Evolutionary conservation across 2,329 filamentous ascomycete genomes (phyloP).

Genomic region (Xylariaceae sp.): DNA sequence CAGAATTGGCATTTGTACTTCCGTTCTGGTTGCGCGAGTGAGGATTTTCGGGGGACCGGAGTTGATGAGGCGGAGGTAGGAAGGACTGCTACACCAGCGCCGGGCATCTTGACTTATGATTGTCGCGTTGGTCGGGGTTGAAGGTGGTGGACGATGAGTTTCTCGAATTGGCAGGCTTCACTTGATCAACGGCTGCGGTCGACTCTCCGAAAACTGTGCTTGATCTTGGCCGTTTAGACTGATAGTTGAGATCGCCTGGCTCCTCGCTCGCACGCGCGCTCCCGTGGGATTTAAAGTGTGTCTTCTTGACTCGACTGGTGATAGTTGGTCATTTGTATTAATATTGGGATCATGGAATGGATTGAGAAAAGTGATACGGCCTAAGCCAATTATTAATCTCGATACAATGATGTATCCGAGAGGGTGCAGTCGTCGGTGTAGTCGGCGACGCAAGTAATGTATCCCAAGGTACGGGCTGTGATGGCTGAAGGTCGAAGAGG

Average conservation of each 20-base stretch:
- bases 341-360: conserved; percentile 58
- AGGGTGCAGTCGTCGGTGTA: conserved; percentile 34
- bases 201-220: conserved; percentile 32
- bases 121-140: conserved; percentile 32
- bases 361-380: conserved; percentile 43
- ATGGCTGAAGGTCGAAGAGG: conserved; percentile 32
- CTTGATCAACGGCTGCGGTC: conserved; percentile 30
- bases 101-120: conserved; percentile 62
- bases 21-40: conserved; percentile 78
- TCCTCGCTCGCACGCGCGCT: conserved; percentile 63
- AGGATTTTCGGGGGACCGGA: conserved; percentile 73
- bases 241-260: conserved; percentile 63
- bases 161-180: conserved; percentile 23
- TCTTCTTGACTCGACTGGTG: conserved; percentile 55
- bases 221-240: conserved; percentile 45
- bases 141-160: conserved; percentile 10
- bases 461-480: conserved; percentile 29
- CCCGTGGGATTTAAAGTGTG: conserved; percentile 74
- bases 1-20: conserved; percentile 99
- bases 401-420: conserved; percentile 37
- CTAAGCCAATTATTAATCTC: conserved; percentile 37
- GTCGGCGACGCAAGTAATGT: conserved; percentile 33
- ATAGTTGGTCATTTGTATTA: conserved; percentile 57
- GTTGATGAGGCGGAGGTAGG: conserved; percentile 65
- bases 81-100: conserved; percentile 67